Conservation (phyloP, 2,329 filamentous ascomycete genomes). For the Uncinocarpus reesii region DNA sequence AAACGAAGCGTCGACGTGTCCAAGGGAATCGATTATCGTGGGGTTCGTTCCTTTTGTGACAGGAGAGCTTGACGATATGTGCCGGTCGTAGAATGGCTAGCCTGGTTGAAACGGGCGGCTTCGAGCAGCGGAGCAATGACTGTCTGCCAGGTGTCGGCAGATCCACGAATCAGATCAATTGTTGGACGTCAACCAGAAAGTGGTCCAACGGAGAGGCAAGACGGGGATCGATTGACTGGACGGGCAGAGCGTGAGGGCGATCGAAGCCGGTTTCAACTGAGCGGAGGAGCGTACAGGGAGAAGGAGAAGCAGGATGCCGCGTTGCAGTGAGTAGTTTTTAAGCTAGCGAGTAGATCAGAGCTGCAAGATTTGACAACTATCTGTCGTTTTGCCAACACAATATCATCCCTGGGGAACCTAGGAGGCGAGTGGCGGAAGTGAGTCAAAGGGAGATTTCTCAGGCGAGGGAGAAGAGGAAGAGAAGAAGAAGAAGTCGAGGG, state of each 20-base stretch:
- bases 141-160: conserved; percentile 9
- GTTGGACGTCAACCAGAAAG: neutral
- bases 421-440: conserved; percentile 15
- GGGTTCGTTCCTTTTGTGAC: neutral
- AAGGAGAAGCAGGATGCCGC: neutral
- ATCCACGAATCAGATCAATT: conserved; percentile 6
- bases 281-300: neutral
- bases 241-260: neutral
- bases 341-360: conserved; percentile 9
- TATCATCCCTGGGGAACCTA: conserved; percentile 5
- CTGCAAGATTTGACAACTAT: conserved; percentile 7
- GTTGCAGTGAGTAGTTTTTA: neutral
- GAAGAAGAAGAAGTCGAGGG: conserved; percentile 23
- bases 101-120: conserved; percentile 2
- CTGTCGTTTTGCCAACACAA: conserved; percentile 6
- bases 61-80: neutral
- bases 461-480: conserved; percentile 19
- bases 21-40: neutral
- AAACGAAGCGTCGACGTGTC: conserved; percentile 11
- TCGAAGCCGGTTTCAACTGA: neutral
- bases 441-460: conserved; percentile 22
- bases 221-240: neutral
- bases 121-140: conserved; percentile 3
- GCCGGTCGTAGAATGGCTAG: neutral
- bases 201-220: neutral